A percentile compares a stretch with the other conserved stretches of the same genome.
Evolutionary conservation across 2,329 filamentous ascomycete genomes (phyloP).

Genomic region (Byssochlamys sp.): DNA sequence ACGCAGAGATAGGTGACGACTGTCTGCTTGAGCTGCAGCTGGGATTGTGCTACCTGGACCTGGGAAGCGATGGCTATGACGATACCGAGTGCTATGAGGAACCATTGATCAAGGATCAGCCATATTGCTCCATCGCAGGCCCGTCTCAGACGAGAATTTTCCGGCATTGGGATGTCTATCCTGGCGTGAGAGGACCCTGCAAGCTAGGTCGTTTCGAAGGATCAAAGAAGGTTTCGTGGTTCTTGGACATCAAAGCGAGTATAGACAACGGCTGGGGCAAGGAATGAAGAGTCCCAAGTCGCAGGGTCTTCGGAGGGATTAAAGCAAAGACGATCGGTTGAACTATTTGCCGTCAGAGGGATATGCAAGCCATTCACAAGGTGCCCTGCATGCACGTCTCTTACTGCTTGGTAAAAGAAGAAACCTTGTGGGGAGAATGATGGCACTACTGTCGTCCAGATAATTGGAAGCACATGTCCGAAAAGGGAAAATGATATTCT

Average conservation of each 20-base stretch:
- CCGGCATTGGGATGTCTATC: not conserved
- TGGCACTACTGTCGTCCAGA: not conserved
- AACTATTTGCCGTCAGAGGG: not conserved
- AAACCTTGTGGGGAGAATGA: not conserved
- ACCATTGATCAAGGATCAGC: slow-evolving; percentile 43
- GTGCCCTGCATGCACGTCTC: not conserved
- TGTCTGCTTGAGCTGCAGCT: slow-evolving; percentile 34
- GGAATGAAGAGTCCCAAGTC: not conserved
- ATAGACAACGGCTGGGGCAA: not conserved
- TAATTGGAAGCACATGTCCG: not conserved
- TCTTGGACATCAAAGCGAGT: not conserved
- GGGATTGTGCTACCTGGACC: slow-evolving; percentile 45
- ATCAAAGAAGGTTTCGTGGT: not conserved
- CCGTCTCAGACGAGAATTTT: not conserved
- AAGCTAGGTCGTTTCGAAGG: not conserved
- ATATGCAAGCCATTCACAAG: not conserved
- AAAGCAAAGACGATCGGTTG: not conserved
- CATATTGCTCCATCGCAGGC: not conserved
- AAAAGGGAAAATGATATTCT: not conserved
- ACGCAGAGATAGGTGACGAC: slow-evolving; percentile 53
- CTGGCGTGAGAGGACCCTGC: not conserved
- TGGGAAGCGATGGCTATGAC: slow-evolving; percentile 42
- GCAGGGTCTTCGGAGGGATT: not conserved
- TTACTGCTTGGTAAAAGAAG: not conserved
- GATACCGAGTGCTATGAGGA: slow-evolving; percentile 47